Evolutionary conservation across 179 eudicot genomes (phyloP).

Genomic region (Sideroxylon spinosum): DNA sequence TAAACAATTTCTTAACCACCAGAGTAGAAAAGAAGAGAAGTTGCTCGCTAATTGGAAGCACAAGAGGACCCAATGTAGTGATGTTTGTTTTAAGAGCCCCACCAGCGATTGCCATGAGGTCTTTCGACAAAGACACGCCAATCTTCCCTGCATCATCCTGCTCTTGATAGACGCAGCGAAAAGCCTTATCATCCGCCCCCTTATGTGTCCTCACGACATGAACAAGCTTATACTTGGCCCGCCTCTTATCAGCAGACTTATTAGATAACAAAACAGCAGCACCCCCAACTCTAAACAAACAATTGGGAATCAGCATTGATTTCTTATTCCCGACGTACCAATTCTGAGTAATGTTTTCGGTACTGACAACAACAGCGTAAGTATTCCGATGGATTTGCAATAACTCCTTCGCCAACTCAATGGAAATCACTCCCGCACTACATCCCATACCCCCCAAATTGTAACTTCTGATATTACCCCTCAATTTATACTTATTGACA

Average conservation of each 20-base stretch:
- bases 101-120: constrained; percentile 45
- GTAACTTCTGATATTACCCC: constrained; percentile 66
- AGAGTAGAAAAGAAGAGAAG: constrained; percentile 36
- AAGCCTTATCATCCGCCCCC: constrained; percentile 41
- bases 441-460: constrained; percentile 88
- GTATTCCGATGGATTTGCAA: constrained; percentile 68
- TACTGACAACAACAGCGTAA: constrained; percentile 67
- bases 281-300: constrained; percentile 75
- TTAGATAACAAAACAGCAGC: constrained; percentile 67
- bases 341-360: constrained; percentile 77
- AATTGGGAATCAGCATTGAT: constrained; percentile 75
- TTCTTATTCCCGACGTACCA: constrained; percentile 82
- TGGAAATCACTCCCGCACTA: constrained; percentile 71
- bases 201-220: constrained; percentile 40
- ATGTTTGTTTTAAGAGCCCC: constrained; percentile 40
- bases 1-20: constrained; percentile 29
- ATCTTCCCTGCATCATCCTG: constrained; percentile 31
- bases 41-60: constrained; percentile 41
- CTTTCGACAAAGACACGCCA: constrained; percentile 40
- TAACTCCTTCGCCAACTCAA: constrained; percentile 68
- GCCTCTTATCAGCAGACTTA: constrained; percentile 33
- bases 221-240: constrained; percentile 42
- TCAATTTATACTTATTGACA: constrained; percentile 61
- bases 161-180: constrained; percentile 39
- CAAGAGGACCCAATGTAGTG: constrained; percentile 42